Percentiles rank a stretch among this genome's conserved stretches.
Conservation (phyloP, 2,329 filamentous ascomycete species). For the Chaetothyriales sp. region DNA sequence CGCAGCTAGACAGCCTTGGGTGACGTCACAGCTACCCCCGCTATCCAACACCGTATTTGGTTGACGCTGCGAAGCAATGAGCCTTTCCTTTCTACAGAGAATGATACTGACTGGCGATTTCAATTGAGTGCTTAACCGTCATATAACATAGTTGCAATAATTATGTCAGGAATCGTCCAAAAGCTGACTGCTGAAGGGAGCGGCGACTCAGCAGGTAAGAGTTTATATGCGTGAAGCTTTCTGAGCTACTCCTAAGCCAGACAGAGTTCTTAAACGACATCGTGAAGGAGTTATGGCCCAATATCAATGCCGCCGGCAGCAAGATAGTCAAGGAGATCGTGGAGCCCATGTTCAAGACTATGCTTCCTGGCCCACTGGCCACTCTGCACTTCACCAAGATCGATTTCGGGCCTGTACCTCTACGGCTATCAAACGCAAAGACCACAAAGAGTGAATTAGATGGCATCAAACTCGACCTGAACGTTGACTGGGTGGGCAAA, state of each 20-base stretch:
- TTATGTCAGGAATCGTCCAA: constrained; percentile 10
- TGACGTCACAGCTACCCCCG: no score
- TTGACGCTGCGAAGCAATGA: no score
- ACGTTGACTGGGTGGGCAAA: constrained; percentile 13
- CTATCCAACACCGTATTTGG: no score
- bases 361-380: constrained; percentile 11
- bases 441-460: constrained; percentile 11
- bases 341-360: constrained; percentile 14
- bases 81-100: background rate
- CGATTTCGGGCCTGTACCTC: constrained; percentile 11
- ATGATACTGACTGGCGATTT: background rate
- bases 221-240: constrained; percentile 2
- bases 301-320: constrained; percentile 12
- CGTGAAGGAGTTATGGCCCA: constrained; percentile 12
- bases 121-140: constrained; percentile 1
- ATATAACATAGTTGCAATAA: constrained; percentile 3
- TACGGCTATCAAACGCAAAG: constrained; percentile 11
- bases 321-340: constrained; percentile 15
- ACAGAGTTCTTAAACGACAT: constrained; percentile 14
- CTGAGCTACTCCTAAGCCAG: constrained; percentile 3
- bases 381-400: constrained; percentile 13
- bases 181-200: constrained; percentile 12
- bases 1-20: no score
- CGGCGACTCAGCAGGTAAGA: constrained; percentile 11
- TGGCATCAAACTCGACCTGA: constrained; percentile 13